Base-by-base conservation (phyloP, 257 asterid genomes). In the Apocynum venetum region DNA sequence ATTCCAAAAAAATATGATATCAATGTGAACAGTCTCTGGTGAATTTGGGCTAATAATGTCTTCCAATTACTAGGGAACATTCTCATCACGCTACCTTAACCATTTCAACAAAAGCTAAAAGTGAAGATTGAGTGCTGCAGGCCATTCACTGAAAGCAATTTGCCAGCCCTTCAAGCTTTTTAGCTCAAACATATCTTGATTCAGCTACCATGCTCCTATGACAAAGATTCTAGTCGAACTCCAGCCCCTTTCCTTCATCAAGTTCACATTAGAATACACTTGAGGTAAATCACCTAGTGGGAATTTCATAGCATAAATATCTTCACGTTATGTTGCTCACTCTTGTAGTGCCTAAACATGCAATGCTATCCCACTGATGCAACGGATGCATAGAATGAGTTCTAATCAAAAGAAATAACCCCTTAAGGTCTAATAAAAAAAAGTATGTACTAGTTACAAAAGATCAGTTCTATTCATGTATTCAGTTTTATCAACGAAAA, bases 31-130 rank as follows among this genome's bases (percentile, higher is more conserved):
- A 65, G 67, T 6, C 25, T n/a, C 13, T 20, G 80, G 72, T 14
- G 48, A 48, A 67, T 68, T 67, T 61, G 68, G 80, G 80, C 74
- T 67, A 72, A 76, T 38, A 20, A 76, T 76, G 55, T 36, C 56
- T 52, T 76, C 44, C 65, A 40, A 5, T 13, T 9, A 3, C 44
- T 5, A 8, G 59, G 80, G 75, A 53, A 77, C 80, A 41, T n/a
- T 65, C 75, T 53, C 65, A 41, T 57, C 44, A 14, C 12, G 0
- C 17, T 63, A 3, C 17, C 17, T 35, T 4, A 25, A 7, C 72
- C 52, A 41, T 67, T 41, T 41, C 3, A 13, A 3, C 25, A 36
- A 38, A 38, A 38, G 67, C 67, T 38, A 40, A 65, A 65, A 38
- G 71, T 38, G 10, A 40, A 64, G 47, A 64, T 31, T 64, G 70